Evolutionary conservation across 2,329 filamentous ascomycete genomes (phyloP), one percentile per base, ranked within the genome.

Genomic region (Colletotrichum noveboracense): DNA sequence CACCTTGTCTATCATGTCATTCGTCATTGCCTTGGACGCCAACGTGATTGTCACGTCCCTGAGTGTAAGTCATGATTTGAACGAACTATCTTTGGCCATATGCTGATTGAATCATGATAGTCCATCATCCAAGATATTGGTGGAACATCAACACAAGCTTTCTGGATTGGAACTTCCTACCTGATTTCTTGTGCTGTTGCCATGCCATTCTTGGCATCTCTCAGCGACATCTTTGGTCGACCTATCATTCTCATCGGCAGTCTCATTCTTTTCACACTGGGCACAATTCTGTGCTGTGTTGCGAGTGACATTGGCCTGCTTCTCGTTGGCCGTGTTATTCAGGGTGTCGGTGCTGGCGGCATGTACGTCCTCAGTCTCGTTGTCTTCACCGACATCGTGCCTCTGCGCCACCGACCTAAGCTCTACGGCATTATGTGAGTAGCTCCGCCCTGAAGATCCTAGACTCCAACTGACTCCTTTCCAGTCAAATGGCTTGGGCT

Each of bases 361-460:
- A 84, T 87, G 66, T 84, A 86, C 58, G 82, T 84, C n/a, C 78
- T 87, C 36, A 80, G 81, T 14, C 78, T 86, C 64, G 83, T 87
- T 52, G 85, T 86, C 71, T 83, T 86, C 70, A 84, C 85, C 12
- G 86, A 87, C 34, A 84, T 87, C 58, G 84, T 87, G 9, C 86
- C 85, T 1, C 79, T 87, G 21, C 76, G 85, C 14, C 83, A 83
- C 56, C 82, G 86, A n/a, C 83, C 86, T 1, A 85, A 84, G 78
- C 87, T 84, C 78, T 86, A 85, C 55, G 83, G 83, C 2, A 78
- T 84, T 8, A 84, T 85, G 74, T 83, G 72, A 82, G 82, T 81
- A 26, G 4, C 43, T 21, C 6, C 1, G 12, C n/a, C 13, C 6
- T 8, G 7, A 24, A 18, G 13, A 18, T 21, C 7, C n/a, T 2